Evolutionary conservation across 106 monocot species (phyloP), one percentile per base, ranked within the genome.

Genomic region (Dendrobium catenatum): DNA sequence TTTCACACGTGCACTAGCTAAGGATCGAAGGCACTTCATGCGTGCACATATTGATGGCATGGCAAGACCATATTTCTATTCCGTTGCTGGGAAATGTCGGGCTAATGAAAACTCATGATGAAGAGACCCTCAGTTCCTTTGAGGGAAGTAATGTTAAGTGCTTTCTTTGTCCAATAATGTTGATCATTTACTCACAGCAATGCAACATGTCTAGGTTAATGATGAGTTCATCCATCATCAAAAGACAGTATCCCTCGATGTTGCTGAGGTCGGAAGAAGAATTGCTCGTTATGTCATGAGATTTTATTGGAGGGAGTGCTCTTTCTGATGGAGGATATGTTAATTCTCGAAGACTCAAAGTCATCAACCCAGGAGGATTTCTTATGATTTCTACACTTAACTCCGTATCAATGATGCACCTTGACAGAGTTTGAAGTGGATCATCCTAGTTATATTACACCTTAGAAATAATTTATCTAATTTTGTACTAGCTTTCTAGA

Each of bases 291-390:
- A 87, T 77, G 84, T 97, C 55, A 88, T 86, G 29, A 91, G 91
- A 27, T 78, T 97, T 97, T 79, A 85, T 94, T 72, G 97, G 97
- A 55, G 94, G 94, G 11, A 78, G 94, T 17, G 94, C 94, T 85
- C 80, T 97, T 55, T 94, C 94, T 67, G 92, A 92, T 80, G 97
- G 97, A n/a, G 85, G 97, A 86, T 94, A 97, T 74, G 97, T 94
- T 82, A 92, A 94, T 72, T 27, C 27, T 27, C 27, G 27, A 27
- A 27, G 27, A 27, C 27, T 27, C 27, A 27, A 27, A 27, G 27
- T 27, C 27, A 27, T 27, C 27, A 27, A 27, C 27, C 27, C 27
- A 27, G 27, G 27, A 27, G 27, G 27, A 27, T 27, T 27, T 27
- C 27, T 27, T 27, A 27, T 27, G 27, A 27, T 27, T 27, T 27